phyloP scores from a whole-genome alignment of 106 monocot genomes.

The Posidonia australis region DNA sequence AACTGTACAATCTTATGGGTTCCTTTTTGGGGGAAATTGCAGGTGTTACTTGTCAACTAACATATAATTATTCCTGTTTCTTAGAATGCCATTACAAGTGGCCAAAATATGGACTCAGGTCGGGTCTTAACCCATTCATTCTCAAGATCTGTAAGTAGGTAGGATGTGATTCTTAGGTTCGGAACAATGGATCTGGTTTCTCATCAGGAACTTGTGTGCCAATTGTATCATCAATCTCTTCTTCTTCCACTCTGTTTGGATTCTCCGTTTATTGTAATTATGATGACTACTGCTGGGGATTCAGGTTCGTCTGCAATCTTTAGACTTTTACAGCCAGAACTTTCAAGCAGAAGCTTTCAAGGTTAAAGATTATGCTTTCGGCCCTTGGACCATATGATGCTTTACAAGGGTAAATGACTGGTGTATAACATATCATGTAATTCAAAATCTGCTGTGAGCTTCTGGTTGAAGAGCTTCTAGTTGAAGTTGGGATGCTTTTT shows the following conservation, averaged over 20 bases:
- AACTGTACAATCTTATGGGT: constrained; percentile 1
- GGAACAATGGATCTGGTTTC: not conserved
- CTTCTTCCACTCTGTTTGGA: not conserved
- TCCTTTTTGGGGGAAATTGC: not conserved
- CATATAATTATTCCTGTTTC: constrained; percentile 3
- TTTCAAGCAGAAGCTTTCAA: too few species aligned
- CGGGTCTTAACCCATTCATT: not conserved
- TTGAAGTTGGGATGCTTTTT: too few species aligned
- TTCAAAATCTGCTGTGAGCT: too few species aligned
- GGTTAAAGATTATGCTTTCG: too few species aligned
- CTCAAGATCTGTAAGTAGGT: not conserved
- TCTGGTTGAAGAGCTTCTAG: too few species aligned
- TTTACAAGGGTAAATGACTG: too few species aligned
- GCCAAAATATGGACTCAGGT: too few species aligned
- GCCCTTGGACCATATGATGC: too few species aligned
- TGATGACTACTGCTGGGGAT: not conserved
- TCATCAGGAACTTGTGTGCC: not conserved
- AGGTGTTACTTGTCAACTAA: constrained; percentile 2
- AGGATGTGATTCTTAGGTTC: constrained; percentile 1
- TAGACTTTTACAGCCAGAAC: too few species aligned
- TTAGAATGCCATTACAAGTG: not conserved
- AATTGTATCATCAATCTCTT: not conserved
- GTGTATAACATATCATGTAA: too few species aligned
- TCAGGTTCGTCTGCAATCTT: too few species aligned
- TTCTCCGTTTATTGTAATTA: not conserved